Evolutionary conservation across 495 filamentous ascomycete genomes (phyloP).

Genomic region (Xylaria nigripes): DNA sequence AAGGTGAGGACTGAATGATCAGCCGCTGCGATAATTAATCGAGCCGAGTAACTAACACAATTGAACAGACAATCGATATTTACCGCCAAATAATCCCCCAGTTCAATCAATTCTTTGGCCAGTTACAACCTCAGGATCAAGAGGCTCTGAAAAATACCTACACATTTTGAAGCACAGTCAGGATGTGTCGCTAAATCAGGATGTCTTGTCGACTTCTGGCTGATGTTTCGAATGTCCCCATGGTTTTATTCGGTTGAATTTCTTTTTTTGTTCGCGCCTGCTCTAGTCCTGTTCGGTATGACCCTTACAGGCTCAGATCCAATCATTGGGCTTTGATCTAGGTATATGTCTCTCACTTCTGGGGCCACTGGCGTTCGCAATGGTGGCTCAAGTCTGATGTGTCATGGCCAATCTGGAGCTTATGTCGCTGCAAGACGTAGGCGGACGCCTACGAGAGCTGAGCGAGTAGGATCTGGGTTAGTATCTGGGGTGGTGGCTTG

Average conservation of each 20-base stretch:
- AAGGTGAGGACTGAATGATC: conserved; percentile 25
- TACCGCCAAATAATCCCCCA: conserved; percentile 82
- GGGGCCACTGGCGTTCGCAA: not conserved
- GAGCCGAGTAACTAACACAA: conserved; percentile 9
- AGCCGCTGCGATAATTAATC: not conserved
- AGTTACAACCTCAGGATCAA: conserved; percentile 55
- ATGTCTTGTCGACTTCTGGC: not conserved
- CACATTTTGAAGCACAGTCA: conserved; percentile 19
- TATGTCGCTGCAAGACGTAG: not conserved
- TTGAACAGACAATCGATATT: conserved; percentile 65
- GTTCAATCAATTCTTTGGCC: conserved; percentile 69
- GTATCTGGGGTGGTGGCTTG: not conserved
- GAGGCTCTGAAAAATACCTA: conserved; percentile 38
- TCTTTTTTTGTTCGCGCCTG: not conserved
- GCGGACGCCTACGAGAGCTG: not conserved
- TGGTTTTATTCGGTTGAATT: not conserved
- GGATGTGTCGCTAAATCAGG: not conserved
- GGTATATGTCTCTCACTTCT: not conserved
- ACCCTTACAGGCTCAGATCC: not conserved
- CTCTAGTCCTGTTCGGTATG: not conserved
- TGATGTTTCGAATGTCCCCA: not conserved
- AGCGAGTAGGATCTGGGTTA: not conserved
- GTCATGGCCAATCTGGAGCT: not conserved
- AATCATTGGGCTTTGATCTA: not conserved
- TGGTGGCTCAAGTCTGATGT: not conserved